Evolutionary conservation across 495 filamentous ascomycete species (phyloP).

Genomic region (Xylaria venustula): DNA sequence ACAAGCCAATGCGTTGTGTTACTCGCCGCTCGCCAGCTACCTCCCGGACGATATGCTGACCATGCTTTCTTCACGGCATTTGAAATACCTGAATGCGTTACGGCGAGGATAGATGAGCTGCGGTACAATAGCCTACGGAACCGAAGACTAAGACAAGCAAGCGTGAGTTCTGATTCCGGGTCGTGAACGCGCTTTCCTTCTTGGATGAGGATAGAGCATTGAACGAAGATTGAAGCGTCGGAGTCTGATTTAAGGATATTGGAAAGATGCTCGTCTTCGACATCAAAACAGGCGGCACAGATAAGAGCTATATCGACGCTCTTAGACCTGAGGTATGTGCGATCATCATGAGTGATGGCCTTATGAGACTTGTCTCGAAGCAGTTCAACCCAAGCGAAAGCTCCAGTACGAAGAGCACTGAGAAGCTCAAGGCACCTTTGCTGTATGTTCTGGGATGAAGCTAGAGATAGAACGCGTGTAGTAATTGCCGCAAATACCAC

Average conservation of each 20-base stretch:
- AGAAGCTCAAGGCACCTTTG: not conserved
- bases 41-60: constrained; percentile 32
- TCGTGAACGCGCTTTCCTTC: constrained; percentile 18
- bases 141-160: constrained; percentile 17
- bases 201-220: constrained; percentile 41
- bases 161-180: constrained; percentile 17
- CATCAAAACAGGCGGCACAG: constrained; percentile 38
- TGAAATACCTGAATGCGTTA: not conserved
- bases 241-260: constrained; percentile 17
- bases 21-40: constrained; percentile 21
- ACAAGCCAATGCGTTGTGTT: constrained; percentile 20
- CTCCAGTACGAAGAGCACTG: not conserved
- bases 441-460: not conserved
- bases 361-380: constrained; percentile 25
- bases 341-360: constrained; percentile 15
- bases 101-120: constrained; percentile 23
- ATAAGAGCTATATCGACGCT: constrained; percentile 37
- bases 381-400: constrained; percentile 31
- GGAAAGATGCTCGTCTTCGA: constrained; percentile 27
- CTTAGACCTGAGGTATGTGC: constrained; percentile 25
- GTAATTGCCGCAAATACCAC: constrained; percentile 34
- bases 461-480: constrained; percentile 33
- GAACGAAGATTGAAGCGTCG: constrained; percentile 33
- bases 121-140: not conserved
- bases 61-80: constrained; percentile 37